Evolutionary conservation across 2,329 filamentous ascomycete species (phyloP), one percentile per base, ranked within the genome.

Genomic region (Elsinoe fawcettii): DNA sequence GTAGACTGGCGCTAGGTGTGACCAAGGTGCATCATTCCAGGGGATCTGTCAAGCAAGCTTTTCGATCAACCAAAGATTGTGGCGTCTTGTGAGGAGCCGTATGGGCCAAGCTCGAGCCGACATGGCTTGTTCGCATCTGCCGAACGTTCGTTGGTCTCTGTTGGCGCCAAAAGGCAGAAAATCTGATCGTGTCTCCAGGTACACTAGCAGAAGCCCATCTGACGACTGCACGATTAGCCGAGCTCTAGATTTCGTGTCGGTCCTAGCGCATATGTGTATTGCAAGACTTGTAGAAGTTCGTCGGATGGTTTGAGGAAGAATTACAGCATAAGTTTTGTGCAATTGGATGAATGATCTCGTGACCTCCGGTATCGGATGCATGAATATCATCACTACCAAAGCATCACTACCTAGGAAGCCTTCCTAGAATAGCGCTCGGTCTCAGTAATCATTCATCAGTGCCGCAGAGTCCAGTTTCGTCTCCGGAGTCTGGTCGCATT

Each of bases 21-120:
- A 25, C 18, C 16, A 7, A 18, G 11, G 9, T 25, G 12, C 16
- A 34, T 34, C 27, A 5, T 32, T 5, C 25, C 46, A 51, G 49
- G 49, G 32, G 18, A 37, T n/a, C 49, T 34, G 30, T 34, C 49
- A 23, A 18, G 25, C 49, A 39, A 53, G 49, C 49, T 39, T 53
- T 49, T 30, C 18, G 32, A 53, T 53, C 30, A 36, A 53, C 12
- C 49, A 36, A 25, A 53, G 30, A 51, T 46, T 22, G 20, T 20
- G 20, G 41, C 18, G 41, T 46, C n/a, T 46, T 20, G 12, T 25
- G 41, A 25, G 41, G 41, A 46, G 41, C 41, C 41, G 41, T 46
- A 9, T 46, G 41, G 12, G 41, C 25, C 41, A 46, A 46, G 41
- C 20, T 23, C n/a, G 23, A 27, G 23, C 41, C 18, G 20, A 22